These are phyloP conservation scores for Psilocybe subaeruginosa DNA, from an alignment of 768 basidiomycete genomes.

Conservation along the genomic window DNA sequence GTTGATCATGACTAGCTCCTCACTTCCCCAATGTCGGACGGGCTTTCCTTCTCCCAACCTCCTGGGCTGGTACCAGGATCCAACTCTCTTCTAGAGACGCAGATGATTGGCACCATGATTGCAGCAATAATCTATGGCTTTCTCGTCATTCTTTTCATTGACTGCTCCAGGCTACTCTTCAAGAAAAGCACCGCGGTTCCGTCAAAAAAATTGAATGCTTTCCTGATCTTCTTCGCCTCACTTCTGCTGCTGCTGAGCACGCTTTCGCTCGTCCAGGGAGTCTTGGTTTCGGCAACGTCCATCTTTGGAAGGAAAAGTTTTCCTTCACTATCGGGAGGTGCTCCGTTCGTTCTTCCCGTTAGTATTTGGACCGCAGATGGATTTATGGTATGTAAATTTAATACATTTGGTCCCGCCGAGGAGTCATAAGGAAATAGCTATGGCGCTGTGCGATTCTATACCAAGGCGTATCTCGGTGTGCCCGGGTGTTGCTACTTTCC, in stretches of 20 bases:
- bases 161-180: constrained; percentile 8
- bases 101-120: constrained; percentile 16
- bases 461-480: constrained; percentile 5
- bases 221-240: constrained; percentile 10
- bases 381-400: constrained; percentile 15
- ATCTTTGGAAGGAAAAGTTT: constrained; percentile 9
- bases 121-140: constrained; percentile 11
- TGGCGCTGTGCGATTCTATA: constrained; percentile 19
- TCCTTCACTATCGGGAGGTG: constrained; percentile 7
- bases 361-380: constrained; percentile 20
- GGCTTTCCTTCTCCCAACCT: neutral
- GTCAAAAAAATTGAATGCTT: neutral
- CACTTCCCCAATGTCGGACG: neutral
- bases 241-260: constrained; percentile 13
- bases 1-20: too few species aligned
- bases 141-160: constrained; percentile 6
- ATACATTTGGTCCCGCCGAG: neutral
- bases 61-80: constrained; percentile 2
- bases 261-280: constrained; percentile 8
- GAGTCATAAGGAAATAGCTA: constrained; percentile 3
- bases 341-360: constrained; percentile 14
- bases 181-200: neutral
- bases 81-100: constrained; percentile 10
- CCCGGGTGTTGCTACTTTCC: constrained; percentile 1
- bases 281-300: constrained; percentile 3